Percentiles rank a stretch among this genome's conserved stretches.
Conservation (phyloP, 768 basidiomycete genomes). For the Lentinula guzmanii region DNA sequence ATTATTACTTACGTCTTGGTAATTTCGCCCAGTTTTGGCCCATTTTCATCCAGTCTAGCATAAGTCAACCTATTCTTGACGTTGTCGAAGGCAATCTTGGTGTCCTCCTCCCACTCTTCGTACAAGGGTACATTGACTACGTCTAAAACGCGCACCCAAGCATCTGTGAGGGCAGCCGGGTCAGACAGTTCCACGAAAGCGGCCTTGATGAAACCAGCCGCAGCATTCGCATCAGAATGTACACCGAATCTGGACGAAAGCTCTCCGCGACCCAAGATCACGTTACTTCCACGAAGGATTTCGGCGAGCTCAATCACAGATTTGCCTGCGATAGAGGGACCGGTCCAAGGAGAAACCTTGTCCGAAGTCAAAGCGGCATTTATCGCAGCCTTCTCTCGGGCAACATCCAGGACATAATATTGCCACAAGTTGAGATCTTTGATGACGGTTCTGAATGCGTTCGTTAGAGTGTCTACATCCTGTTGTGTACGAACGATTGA, state of each 20-base stretch:
- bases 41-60: slow-evolving; percentile 73
- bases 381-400: slow-evolving; percentile 55
- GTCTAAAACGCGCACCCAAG: slow-evolving; percentile 77
- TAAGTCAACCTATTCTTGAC: slow-evolving; percentile 77
- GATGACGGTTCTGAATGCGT: slow-evolving; percentile 54
- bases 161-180: slow-evolving; percentile 51
- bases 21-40: slow-evolving; percentile 81
- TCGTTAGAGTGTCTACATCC: slow-evolving; percentile 66
- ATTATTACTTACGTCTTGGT: slow-evolving; percentile 51
- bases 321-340: slow-evolving; percentile 52
- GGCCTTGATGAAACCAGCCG: slow-evolving; percentile 72
- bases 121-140: slow-evolving; percentile 88
- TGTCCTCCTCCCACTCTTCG: slow-evolving; percentile 80
- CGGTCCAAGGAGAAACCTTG: slow-evolving; percentile 52
- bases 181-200: slow-evolving; percentile 49
- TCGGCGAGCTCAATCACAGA: slow-evolving; percentile 60
- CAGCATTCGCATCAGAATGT: slow-evolving; percentile 51
- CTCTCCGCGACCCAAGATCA: slow-evolving; percentile 54
- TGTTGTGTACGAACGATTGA: slow-evolving; percentile 52
- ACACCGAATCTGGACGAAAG: slow-evolving; percentile 66
- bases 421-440: slow-evolving; percentile 80
- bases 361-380: slow-evolving; percentile 44
- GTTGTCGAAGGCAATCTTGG: slow-evolving; percentile 62
- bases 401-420: slow-evolving; percentile 84
- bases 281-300: slow-evolving; percentile 45